Conservation (phyloP, 1,139 yeast species). For the Candida mesenterica region DNA sequence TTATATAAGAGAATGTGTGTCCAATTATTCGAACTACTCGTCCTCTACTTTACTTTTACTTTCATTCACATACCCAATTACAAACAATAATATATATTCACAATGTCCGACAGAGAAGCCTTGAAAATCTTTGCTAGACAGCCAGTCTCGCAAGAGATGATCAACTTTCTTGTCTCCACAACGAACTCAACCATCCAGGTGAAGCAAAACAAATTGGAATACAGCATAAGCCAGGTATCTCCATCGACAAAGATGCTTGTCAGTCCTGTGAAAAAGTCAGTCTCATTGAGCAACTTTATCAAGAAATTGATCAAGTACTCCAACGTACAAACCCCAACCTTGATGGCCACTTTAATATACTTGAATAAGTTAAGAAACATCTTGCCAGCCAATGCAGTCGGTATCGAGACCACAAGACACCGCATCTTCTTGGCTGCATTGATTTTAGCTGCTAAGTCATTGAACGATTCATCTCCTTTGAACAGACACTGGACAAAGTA, state of each 20-base stretch:
- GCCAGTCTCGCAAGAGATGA: slow-evolving; percentile 79
- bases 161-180: slow-evolving; percentile 73
- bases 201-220: slow-evolving; percentile 28
- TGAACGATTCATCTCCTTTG: slow-evolving; percentile 91
- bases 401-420: slow-evolving; percentile 92
- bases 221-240: slow-evolving; percentile 11
- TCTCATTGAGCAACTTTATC: slow-evolving; percentile 60
- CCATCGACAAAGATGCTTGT: slow-evolving; percentile 19
- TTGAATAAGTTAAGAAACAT: slow-evolving; percentile 71
- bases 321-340: slow-evolving; percentile 91
- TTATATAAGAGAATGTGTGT: background rate
- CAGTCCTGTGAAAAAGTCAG: slow-evolving; percentile 24
- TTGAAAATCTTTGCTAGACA: slow-evolving; percentile 70
- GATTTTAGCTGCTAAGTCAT: slow-evolving; percentile 83
- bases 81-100: too few species aligned
- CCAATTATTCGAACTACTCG: background rate
- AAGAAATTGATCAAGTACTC: slow-evolving; percentile 70
- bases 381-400: slow-evolving; percentile 85
- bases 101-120: slow-evolving; percentile 56
- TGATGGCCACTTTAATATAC: slow-evolving; percentile 88
- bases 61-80: background rate
- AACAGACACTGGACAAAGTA: slow-evolving; percentile 95
- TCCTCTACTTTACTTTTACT: background rate
- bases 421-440: slow-evolving; percentile 86
- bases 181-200: slow-evolving; percentile 76